A percentile compares a stretch with the other conserved stretches of the same genome.
Evolutionary conservation across 2,329 filamentous ascomycete genomes (phyloP).

Genomic region (Dryadomyces quercus-mongolicae): DNA sequence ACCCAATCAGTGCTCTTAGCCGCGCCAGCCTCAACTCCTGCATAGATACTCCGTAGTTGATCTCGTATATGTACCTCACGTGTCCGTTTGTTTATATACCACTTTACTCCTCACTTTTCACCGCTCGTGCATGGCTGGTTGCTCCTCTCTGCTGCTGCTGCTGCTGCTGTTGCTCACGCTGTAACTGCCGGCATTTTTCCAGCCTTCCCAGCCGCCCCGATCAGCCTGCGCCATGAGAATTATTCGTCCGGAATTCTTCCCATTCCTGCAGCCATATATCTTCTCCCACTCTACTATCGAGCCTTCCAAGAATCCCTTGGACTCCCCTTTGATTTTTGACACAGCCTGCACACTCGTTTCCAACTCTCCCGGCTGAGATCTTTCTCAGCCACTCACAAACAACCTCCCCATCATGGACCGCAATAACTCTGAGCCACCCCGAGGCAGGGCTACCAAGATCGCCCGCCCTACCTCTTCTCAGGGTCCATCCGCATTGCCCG

Average conservation of each 20-base stretch:
- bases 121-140: neutral
- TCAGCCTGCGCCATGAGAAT: neutral
- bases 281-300: no score
- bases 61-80: neutral
- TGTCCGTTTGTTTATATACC: neutral
- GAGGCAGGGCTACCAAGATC: neutral
- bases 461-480: neutral
- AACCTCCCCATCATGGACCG: neutral
- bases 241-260: neutral
- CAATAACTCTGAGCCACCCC: neutral
- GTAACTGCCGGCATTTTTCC: neutral
- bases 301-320: no score
- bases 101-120: neutral
- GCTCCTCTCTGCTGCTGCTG: neutral
- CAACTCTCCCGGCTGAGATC: neutral
- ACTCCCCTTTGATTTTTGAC: neutral
- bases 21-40: neutral
- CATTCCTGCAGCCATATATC: neutral
- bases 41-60: neutral
- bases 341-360: neutral
- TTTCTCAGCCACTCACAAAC: neutral
- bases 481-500: neutral
- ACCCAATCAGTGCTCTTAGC: neutral
- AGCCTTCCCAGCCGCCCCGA: neutral
- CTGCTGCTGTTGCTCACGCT: neutral